Evolutionary conservation across 495 filamentous ascomycete species (phyloP).

Genomic region (Neurospora intermedia): DNA sequence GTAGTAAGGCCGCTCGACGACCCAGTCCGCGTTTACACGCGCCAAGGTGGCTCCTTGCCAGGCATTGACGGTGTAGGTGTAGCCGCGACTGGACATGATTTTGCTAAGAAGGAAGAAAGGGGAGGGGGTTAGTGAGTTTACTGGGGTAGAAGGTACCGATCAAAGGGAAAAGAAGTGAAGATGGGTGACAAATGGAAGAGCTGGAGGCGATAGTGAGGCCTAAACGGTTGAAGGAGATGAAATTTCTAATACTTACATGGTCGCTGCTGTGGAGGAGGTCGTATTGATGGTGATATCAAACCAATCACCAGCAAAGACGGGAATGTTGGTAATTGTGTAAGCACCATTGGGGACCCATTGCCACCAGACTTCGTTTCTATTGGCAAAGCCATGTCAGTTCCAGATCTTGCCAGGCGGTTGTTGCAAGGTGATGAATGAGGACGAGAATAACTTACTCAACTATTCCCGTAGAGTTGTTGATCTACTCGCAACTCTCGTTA

Average conservation of each 20-base stretch:
- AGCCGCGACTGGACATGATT: constrained; percentile 9
- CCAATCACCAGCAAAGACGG: constrained; percentile 19
- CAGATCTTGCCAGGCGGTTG: not conserved
- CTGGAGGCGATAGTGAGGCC: not conserved
- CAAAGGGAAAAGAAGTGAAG: not conserved
- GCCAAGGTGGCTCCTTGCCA: constrained; percentile 9
- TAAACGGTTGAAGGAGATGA: not conserved
- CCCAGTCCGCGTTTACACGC: constrained; percentile 21
- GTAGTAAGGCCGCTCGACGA: constrained; percentile 20
- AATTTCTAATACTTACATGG: constrained; percentile 7
- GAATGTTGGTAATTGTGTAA: constrained; percentile 14
- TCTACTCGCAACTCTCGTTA: not conserved
- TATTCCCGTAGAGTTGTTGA: constrained; percentile 14
- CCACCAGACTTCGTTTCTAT: constrained; percentile 21
- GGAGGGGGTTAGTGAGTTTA: not conserved
- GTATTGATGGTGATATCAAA: constrained; percentile 20
- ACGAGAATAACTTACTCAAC: constrained; percentile 4
- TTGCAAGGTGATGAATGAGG: not conserved
- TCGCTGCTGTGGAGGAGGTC: constrained; percentile 12
- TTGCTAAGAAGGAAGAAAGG: constrained; percentile 2
- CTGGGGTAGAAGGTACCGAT: not conserved
- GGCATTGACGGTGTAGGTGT: constrained; percentile 8
- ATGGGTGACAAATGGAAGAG: not conserved
- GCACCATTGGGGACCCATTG: constrained; percentile 18
- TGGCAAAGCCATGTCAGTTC: not conserved